These are phyloP conservation scores for Trichoderma sp. DNA, from an alignment of 2,329 filamentous ascomycete species.

Conservation along the genomic window DNA sequence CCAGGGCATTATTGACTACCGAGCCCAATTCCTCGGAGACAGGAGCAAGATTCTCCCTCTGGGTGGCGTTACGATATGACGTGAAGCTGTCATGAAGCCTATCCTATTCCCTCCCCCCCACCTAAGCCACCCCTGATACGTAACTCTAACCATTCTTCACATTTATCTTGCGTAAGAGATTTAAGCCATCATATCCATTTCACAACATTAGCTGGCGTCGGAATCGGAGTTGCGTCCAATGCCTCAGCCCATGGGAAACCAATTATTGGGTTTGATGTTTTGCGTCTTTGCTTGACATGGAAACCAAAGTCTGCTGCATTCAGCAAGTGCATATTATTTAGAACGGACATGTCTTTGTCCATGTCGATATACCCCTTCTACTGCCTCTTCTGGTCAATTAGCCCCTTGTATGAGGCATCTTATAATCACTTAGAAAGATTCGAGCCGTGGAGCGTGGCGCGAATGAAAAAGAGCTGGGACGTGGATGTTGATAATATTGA, in stretches of 20 bases:
- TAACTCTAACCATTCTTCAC: conserved; percentile 9
- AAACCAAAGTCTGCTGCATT: not conserved
- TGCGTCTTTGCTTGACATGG: not conserved
- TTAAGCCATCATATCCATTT: conserved; percentile 11
- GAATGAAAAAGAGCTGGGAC: conserved; percentile 15
- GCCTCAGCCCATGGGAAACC: not conserved
- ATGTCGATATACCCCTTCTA: conserved; percentile 4
- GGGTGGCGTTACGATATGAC: conserved; percentile 44
- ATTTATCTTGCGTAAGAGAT: conserved; percentile 11
- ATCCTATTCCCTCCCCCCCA: not conserved
- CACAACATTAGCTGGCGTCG: not conserved
- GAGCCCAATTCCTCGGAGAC: conserved; percentile 62
- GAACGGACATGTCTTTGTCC: conserved; percentile 5
- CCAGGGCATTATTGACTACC: conserved; percentile 63
- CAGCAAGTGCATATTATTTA: conserved; percentile 1
- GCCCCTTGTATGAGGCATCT: not conserved
- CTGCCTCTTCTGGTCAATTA: not conserved
- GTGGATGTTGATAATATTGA: not conserved
- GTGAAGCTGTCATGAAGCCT: not conserved
- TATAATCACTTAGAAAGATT: not conserved
- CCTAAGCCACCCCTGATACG: not conserved
- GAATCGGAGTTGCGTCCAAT: not conserved
- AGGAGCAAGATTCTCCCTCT: conserved; percentile 60
- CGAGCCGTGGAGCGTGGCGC: conserved; percentile 3
- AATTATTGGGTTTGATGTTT: not conserved